Evolutionary conservation across 306 rosid genomes (phyloP), one percentile per base, ranked within the genome.

Genomic region (Begonia loranthoides): DNA sequence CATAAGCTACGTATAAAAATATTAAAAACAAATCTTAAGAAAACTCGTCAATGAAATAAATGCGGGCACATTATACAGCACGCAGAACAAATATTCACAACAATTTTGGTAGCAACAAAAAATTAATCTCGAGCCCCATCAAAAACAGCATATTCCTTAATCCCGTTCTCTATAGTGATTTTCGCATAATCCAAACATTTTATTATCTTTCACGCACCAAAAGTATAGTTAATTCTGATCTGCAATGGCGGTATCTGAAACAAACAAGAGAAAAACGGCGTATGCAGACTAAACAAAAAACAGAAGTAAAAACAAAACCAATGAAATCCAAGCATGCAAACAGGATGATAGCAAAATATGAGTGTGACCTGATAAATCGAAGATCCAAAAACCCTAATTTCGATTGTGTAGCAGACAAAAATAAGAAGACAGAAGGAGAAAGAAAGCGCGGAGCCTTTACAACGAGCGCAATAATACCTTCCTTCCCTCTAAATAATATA

Each of bases 351-450:
- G 41, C 33, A 54, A 19, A 56, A 46, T 51, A 55, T 49, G 55
- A 60, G 67, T 15, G 57, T 66, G 52, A 66, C 59, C 52, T 33
- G 54, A 56, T 10, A 43, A 62, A 43, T 10, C 14, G 14, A 70
- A 63, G 78, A 73, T 70, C 76, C 66, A 54, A 78, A 70, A 76
- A 76, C 81, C 88, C 83, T 74, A 80, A 73, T 64, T 64, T 57
- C 13, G 52, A 10, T 10, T 43, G 13, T 6, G 13, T 43, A 43
- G 47, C 47, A 43, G 7, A 43, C 15, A n/a, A 43, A 43, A 43
- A 43, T 43, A 0, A 5, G 47, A 43, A 4, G 47, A 43, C 15
- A n/a, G 47, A 39, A 10, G 10, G 43, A 39, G 47, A 43, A 13
- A 43, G 47, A 43, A 47, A 59, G 50, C 64, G 56, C 65, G 51